These are phyloP conservation scores for Sherardia arvensis DNA, from an alignment of 257 asterid genomes.

Conservation along the genomic window DNA sequence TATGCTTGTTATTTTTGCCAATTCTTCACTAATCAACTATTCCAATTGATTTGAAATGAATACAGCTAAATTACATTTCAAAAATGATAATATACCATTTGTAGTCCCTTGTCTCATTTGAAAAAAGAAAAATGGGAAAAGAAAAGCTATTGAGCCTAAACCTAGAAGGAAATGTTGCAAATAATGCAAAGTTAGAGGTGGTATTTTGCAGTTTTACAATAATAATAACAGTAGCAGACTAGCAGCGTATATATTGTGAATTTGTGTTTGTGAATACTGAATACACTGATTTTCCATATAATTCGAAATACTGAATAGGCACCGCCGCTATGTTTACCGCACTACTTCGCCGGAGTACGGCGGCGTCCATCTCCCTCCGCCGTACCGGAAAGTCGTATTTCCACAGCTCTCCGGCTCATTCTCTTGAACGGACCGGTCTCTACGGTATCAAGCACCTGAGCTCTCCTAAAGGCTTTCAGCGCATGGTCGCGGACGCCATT, in stretches of 20 bases:
- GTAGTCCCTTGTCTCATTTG: no score
- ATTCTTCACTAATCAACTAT: no score
- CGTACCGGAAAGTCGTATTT: conserved; percentile 12
- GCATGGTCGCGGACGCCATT: conserved; percentile 89
- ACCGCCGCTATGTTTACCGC: conserved; percentile 29
- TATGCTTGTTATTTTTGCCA: no score
- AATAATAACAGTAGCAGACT: no score
- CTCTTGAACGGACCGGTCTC: conserved; percentile 51
- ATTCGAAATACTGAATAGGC: not conserved
- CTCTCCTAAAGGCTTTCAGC: conserved; percentile 79
- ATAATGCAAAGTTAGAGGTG: not conserved
- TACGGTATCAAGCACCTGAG: conserved; percentile 78
- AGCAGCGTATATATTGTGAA: not conserved
- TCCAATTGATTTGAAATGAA: no score
- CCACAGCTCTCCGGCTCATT: conserved; percentile 41
- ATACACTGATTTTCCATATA: not conserved
- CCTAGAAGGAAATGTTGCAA: no score
- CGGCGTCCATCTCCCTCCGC: conserved; percentile 19
- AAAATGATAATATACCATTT: no score
- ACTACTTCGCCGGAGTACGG: conserved; percentile 24
- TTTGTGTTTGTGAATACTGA: not conserved
- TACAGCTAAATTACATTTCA: no score
- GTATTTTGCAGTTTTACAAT: not conserved
- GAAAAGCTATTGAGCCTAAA: no score
- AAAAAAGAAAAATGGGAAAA: no score